These are phyloP conservation scores for Capronia coronata DNA, from an alignment of 2,329 filamentous ascomycete genomes.

Conservation along the genomic window DNA sequence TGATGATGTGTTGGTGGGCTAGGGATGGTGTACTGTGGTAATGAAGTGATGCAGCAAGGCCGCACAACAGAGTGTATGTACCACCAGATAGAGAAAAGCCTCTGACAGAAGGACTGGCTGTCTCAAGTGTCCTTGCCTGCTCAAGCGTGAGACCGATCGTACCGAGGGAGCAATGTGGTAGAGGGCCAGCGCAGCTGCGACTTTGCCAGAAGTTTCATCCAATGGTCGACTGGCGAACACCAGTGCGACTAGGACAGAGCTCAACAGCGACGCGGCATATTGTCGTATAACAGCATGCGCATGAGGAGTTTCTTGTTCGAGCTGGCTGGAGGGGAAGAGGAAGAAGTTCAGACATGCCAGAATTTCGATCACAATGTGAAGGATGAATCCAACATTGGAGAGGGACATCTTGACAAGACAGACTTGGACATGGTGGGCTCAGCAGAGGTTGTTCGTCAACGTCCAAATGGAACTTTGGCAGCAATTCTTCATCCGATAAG, in stretches of 20 bases:
- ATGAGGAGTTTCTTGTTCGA: slow-evolving; percentile 31
- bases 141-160: slow-evolving; percentile 28
- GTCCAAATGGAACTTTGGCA: too few relatives aligned
- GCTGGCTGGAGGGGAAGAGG: slow-evolving; percentile 31
- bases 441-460: too few relatives aligned
- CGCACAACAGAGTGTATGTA: slow-evolving; percentile 21
- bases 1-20: not conserved
- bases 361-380: slow-evolving; percentile 35
- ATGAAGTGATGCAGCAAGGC: slow-evolving; percentile 16
- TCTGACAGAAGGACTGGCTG: slow-evolving; percentile 18
- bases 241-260: slow-evolving; percentile 33
- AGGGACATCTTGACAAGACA: not conserved
- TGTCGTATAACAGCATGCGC: slow-evolving; percentile 35
- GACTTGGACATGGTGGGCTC: not conserved
- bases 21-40: slow-evolving; percentile 4
- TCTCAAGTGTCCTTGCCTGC: slow-evolving; percentile 11
- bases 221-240: slow-evolving; percentile 30
- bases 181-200: slow-evolving; percentile 33
- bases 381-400: slow-evolving; percentile 26
- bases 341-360: slow-evolving; percentile 37
- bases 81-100: slow-evolving; percentile 25
- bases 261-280: slow-evolving; percentile 36
- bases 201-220: slow-evolving; percentile 30
- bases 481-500: too few relatives aligned
- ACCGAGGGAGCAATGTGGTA: slow-evolving; percentile 35